Evolutionary conservation across 208 protist genomes (phyloP), one percentile per base, ranked within the genome.

Genomic region (Vickermania spadyakhi): DNA sequence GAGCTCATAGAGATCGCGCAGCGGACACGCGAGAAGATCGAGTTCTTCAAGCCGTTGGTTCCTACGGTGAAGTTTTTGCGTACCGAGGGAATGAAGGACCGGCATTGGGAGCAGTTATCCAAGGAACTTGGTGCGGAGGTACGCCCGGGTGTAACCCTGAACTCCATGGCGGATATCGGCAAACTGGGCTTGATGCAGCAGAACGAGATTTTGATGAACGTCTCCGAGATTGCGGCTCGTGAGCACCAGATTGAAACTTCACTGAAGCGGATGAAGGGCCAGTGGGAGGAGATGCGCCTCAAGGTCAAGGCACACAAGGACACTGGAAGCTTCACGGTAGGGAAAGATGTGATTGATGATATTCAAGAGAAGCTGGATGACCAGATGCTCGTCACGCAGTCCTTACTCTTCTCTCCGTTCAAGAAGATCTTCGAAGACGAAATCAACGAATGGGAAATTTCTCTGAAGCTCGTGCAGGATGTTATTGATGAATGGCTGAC

Each of bases 391-490:
- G 88, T 92, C 28, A 98, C 96, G 5, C 97, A 99, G 77, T 83
- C 91, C 2, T 93, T 99, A 62, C 60, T 66, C 51, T 98, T 98
- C 62, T 98, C 96, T 14, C 91, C 96, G 5, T 99, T 97, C 84
- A 98, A 98, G 62, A 97, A 98, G 73, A 89, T 97, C 41, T 98
- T 98, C 69, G 96, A 97, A 75, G 79, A 84, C 22, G 79, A 96
- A 42, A 97, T 98, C 62, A 58, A 36, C 2, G 64, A 73, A 18
- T 98, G 96, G 96, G 96, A 98, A 61, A 59, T 60, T 7, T 85
- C 86, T 45, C 75, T 99, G 23, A 88, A 87, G 61, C 60, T 86
- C 0, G 80, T 96, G 28, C 88, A 96, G 52, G 77, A 89, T 64
- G 93, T 98, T 21, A 67, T 98, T 25, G 96, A 98, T 56, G 91